These are phyloP conservation scores for Pichia sp. DNA, from an alignment of 1,139 yeast species.

Conservation along the genomic window DNA sequence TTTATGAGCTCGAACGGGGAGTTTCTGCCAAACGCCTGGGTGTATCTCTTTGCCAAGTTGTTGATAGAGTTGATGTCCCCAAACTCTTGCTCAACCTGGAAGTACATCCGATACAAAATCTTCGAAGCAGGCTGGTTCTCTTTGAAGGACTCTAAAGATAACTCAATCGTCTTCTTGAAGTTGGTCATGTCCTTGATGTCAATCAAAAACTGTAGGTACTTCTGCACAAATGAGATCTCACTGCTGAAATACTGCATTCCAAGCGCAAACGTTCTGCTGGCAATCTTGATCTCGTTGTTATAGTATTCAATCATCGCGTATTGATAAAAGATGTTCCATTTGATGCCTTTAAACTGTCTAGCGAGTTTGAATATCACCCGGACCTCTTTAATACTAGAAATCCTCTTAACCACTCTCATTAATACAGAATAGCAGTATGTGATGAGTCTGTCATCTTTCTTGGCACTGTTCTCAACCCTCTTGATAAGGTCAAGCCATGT, in stretches of 20 bases:
- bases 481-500: slow-evolving; percentile 49
- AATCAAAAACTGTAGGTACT: slow-evolving; percentile 71
- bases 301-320: slow-evolving; percentile 81
- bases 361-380: slow-evolving; percentile 62
- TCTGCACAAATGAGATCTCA: slow-evolving; percentile 59
- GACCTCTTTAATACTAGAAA: slow-evolving; percentile 68
- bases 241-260: slow-evolving; percentile 57
- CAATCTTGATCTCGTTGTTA: slow-evolving; percentile 57
- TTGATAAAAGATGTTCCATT: slow-evolving; percentile 75
- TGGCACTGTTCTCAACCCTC: slow-evolving; percentile 31
- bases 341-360: slow-evolving; percentile 48
- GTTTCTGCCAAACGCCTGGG: slow-evolving; percentile 43
- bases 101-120: slow-evolving; percentile 44
- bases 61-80: slow-evolving; percentile 68
- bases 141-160: slow-evolving; percentile 44
- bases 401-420: slow-evolving; percentile 58
- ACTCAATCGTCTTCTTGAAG: slow-evolving; percentile 78
- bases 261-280: slow-evolving; percentile 72
- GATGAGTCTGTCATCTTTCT: slow-evolving; percentile 33
- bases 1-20: not conserved
- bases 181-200: slow-evolving; percentile 72
- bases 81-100: slow-evolving; percentile 45
- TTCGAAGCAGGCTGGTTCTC: slow-evolving; percentile 37
- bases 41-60: slow-evolving; percentile 62
- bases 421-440: slow-evolving; percentile 52